Percentiles rank a stretch among this genome's conserved stretches.
Conservation (phyloP, 495 filamentous ascomycete species). For the Cetradonia linearis region DNA sequence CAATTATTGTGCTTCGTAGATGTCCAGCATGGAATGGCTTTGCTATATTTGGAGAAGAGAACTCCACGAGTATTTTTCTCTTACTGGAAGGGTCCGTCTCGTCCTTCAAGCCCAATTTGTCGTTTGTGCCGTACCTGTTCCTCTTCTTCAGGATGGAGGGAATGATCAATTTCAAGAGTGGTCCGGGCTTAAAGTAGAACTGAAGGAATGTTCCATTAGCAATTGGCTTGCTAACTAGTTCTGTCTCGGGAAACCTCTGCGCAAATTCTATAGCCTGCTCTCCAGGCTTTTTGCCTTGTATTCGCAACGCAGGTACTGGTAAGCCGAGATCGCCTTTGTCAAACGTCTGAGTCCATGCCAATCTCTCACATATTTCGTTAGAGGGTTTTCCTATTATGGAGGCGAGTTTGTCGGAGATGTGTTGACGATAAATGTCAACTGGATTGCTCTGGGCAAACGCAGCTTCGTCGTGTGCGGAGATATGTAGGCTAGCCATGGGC, state of each 20-base stretch:
- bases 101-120: constrained; percentile 55
- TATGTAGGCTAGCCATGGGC: constrained; percentile 10
- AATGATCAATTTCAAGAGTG: constrained; percentile 51
- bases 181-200: constrained; percentile 65
- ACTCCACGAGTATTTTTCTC: constrained; percentile 56
- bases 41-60: constrained; percentile 69
- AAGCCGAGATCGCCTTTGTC: constrained; percentile 86
- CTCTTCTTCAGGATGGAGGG: constrained; percentile 52
- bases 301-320: constrained; percentile 65
- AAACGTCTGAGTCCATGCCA: constrained; percentile 72
- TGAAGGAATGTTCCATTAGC: constrained; percentile 56
- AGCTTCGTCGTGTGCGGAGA: constrained; percentile 9
- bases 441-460: constrained; percentile 63
- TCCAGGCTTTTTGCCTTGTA: constrained; percentile 68
- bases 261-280: constrained; percentile 63
- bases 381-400: constrained; percentile 62
- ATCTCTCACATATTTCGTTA: constrained; percentile 62
- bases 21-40: constrained; percentile 67
- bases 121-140: constrained; percentile 55
- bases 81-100: constrained; percentile 57
- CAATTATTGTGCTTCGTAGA: constrained; percentile 66
- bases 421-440: constrained; percentile 76
- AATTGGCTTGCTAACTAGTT: constrained; percentile 60
- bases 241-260: constrained; percentile 67
- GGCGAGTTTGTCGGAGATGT: constrained; percentile 65